Conservation (phyloP, 2,329 filamentous ascomycete genomes). For the Blumeriella jaapii region DNA sequence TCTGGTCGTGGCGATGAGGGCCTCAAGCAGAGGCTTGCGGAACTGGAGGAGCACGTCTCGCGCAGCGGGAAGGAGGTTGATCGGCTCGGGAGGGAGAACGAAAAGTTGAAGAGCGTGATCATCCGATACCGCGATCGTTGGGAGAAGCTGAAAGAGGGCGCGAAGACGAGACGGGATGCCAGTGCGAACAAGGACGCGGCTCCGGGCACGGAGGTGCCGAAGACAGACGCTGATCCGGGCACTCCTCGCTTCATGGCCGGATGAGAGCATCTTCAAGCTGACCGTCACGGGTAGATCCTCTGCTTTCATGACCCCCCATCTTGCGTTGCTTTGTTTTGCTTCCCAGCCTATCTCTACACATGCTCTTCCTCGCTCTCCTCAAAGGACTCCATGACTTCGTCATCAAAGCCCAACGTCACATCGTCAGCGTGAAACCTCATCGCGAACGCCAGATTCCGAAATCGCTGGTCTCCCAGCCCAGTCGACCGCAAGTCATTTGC, state of each 20-base stretch:
- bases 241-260: constrained; percentile 5
- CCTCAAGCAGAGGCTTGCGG: constrained; percentile 40
- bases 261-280: too few species aligned
- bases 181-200: constrained; percentile 9
- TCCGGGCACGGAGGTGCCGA: constrained; percentile 7
- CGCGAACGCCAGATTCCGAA: too few species aligned
- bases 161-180: constrained; percentile 32
- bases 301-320: too few species aligned
- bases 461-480: too few species aligned
- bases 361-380: too few species aligned
- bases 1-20: constrained; percentile 30
- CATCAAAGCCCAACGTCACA: too few species aligned
- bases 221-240: constrained; percentile 9
- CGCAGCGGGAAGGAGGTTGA: constrained; percentile 49
- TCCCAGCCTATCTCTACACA: too few species aligned
- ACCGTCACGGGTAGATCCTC: too few species aligned
- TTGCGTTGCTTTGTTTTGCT: too few species aligned
- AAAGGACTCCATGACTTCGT: too few species aligned
- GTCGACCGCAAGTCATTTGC: too few species aligned
- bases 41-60: constrained; percentile 57
- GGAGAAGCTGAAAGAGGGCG: constrained; percentile 58
- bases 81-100: constrained; percentile 48
- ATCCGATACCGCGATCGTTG: constrained; percentile 50
- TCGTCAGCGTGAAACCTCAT: too few species aligned
- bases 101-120: constrained; percentile 43